A percentile compares a stretch with the other conserved stretches of the same genome.
Conservation (phyloP, 2,329 filamentous ascomycete genomes). For the Fusarium albosuccineum region DNA sequence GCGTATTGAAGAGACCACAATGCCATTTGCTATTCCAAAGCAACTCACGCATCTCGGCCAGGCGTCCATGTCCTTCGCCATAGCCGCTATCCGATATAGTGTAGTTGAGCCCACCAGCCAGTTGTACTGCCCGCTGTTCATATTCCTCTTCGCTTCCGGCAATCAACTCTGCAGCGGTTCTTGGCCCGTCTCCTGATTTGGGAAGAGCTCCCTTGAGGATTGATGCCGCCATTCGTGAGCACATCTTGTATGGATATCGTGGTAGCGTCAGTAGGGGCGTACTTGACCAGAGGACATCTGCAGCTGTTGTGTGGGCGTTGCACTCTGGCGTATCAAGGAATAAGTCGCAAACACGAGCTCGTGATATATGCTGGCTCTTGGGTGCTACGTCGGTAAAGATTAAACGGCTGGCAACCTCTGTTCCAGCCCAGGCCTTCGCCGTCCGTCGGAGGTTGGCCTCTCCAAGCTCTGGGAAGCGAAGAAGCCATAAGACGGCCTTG, state of each 20-base stretch:
- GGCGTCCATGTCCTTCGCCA: constrained; percentile 72
- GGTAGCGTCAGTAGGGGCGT: constrained; percentile 92
- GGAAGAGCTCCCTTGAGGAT: constrained; percentile 93
- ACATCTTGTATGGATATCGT: constrained; percentile 98
- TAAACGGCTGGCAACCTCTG: constrained; percentile 86
- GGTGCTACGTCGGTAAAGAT: constrained; percentile 97
- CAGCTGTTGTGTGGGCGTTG: constrained; percentile 97
- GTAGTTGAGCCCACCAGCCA: constrained; percentile 76
- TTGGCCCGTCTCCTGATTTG: constrained; percentile 73
- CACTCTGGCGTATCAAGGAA: constrained; percentile 98
- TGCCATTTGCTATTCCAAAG: constrained; percentile 87
- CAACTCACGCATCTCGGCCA: constrained; percentile 83
- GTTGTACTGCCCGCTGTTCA: constrained; percentile 78
- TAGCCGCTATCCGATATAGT: constrained; percentile 57
- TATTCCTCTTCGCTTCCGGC: constrained; percentile 85
- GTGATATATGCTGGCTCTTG: constrained; percentile 92
- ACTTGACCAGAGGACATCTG: constrained; percentile 95
- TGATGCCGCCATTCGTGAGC: constrained; percentile 95
- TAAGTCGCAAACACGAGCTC: constrained; percentile 91
- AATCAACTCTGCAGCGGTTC: constrained; percentile 81
- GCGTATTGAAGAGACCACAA: constrained; percentile 91
- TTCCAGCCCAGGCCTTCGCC: constrained; percentile 84
- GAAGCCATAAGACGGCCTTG: constrained; percentile 91
- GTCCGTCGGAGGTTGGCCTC: constrained; percentile 87
- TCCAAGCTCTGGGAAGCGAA: constrained; percentile 95